Conservation (phyloP, 768 basidiomycete genomes). For the Zangia roseola region DNA sequence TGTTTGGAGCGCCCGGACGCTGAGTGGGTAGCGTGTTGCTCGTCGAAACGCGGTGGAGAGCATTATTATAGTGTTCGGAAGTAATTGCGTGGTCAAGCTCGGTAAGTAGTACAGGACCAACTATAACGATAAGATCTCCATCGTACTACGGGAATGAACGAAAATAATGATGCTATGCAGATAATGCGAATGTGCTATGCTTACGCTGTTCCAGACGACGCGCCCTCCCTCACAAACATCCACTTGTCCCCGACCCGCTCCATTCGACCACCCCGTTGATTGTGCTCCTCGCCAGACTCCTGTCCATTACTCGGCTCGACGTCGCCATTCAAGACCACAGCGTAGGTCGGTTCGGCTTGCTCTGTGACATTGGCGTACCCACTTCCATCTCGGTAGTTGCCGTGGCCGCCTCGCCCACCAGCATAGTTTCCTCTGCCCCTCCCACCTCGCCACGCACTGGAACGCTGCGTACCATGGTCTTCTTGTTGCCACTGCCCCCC, state of each 20-base stretch:
- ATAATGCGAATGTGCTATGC: conserved; percentile 19
- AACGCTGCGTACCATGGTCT: conserved; percentile 37
- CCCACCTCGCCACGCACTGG: conserved; percentile 39
- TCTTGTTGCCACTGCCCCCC: conserved; percentile 26
- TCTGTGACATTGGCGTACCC: conserved; percentile 30
- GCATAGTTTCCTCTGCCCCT: conserved; percentile 38
- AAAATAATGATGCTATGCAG: conserved; percentile 19
- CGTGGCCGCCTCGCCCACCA: conserved; percentile 36
- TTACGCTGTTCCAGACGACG: conserved; percentile 21
- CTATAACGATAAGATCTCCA: too few relatives aligned
- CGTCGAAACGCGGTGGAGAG: conserved; percentile 20
- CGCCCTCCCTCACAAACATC: conserved; percentile 57
- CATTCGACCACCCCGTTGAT: conserved; percentile 50
- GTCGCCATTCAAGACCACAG: conserved; percentile 57
- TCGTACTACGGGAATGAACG: neutral
- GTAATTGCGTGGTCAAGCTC: too few relatives aligned
- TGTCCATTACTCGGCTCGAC: conserved; percentile 20
- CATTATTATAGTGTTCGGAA: conserved; percentile 7
- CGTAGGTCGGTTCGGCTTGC: conserved; percentile 46
- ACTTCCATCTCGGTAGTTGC: conserved; percentile 48
- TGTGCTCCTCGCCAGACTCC: conserved; percentile 1
- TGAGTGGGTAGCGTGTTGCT: conserved; percentile 6
- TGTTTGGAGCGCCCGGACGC: conserved; percentile 21
- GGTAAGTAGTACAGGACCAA: too few relatives aligned
- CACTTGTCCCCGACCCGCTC: conserved; percentile 69